Conservation (phyloP, 768 basidiomycete genomes). For the Trametes maxima region DNA sequence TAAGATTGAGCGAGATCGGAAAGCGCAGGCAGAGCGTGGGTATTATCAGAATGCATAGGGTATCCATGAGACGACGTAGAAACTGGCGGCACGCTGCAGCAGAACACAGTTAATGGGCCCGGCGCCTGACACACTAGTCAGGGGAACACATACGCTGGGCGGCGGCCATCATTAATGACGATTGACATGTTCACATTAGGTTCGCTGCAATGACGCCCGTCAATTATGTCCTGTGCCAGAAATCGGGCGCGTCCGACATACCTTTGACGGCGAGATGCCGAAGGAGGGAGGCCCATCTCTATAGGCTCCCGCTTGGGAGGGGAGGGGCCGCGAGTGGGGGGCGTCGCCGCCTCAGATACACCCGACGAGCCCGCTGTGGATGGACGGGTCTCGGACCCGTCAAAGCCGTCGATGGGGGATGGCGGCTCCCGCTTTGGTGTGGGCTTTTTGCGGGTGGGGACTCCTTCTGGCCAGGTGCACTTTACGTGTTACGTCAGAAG, state of each 20-base stretch:
- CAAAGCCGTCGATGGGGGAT: slow-evolving; percentile 47
- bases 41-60: slow-evolving; percentile 47
- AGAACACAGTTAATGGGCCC: slow-evolving; percentile 8
- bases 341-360: slow-evolving; percentile 70
- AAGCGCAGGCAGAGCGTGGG: slow-evolving; percentile 50
- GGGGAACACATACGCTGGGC: slow-evolving; percentile 12
- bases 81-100: slow-evolving; percentile 15
- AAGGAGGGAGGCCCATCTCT: slow-evolving; percentile 40
- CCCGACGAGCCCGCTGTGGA: slow-evolving; percentile 79
- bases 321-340: slow-evolving; percentile 67
- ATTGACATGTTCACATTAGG: slow-evolving; percentile 27
- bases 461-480: slow-evolving; percentile 86
- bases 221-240: not conserved
- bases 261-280: slow-evolving; percentile 46
- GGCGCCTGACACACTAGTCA: not conserved
- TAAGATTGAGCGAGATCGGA: slow-evolving; percentile 56
- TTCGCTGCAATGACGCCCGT: slow-evolving; percentile 25
- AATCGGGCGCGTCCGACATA: slow-evolving; percentile 22
- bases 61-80: slow-evolving; percentile 50
- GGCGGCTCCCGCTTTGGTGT: slow-evolving; percentile 45
- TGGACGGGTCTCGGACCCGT: slow-evolving; percentile 55
- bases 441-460: slow-evolving; percentile 71
- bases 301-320: slow-evolving; percentile 51
- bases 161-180: slow-evolving; percentile 23
- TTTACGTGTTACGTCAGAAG: slow-evolving; percentile 8